Evolutionary conservation across 352 stramenopile species (phyloP).

Genomic region (Saprolegnia diclina): DNA sequence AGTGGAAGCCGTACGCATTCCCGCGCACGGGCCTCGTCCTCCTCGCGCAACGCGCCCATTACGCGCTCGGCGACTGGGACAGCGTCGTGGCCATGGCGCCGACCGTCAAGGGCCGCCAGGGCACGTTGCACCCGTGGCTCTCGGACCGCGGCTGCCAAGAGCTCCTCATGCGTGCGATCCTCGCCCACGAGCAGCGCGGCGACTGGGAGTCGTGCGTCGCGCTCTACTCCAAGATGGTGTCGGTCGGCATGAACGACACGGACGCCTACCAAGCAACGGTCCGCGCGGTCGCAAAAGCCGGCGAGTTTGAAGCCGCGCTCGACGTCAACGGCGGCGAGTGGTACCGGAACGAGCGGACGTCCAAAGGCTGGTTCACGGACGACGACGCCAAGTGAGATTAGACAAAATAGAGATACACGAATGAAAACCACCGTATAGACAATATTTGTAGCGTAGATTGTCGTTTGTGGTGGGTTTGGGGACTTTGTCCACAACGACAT

Average conservation of each 20-base stretch:
- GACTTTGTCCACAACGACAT: too few relatives aligned
- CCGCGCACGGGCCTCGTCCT: constrained; percentile 62
- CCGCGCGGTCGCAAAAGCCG: constrained; percentile 71
- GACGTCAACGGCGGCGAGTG: constrained; percentile 79
- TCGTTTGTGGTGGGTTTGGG: too few relatives aligned
- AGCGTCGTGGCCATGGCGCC: constrained; percentile 56
- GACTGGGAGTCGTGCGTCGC: constrained; percentile 74
- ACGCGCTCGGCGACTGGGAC: constrained; percentile 47
- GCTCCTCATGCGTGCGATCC: constrained; percentile 43
- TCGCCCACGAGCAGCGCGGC: constrained; percentile 51
- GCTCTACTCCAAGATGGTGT: constrained; percentile 66
- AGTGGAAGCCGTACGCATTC: constrained; percentile 53
- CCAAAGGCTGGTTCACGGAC: constrained; percentile 47
- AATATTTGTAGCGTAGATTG: neutral
- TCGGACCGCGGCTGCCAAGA: constrained; percentile 30
- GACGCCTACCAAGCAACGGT: constrained; percentile 77
- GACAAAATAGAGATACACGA: neutral
- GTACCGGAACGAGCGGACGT: constrained; percentile 74
- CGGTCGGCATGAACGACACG: constrained; percentile 58
- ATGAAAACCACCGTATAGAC: neutral
- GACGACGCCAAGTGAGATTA: neutral
- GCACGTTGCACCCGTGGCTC: constrained; percentile 8
- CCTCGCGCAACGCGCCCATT: constrained; percentile 46
- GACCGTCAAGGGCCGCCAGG: constrained; percentile 36
- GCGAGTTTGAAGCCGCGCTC: constrained; percentile 78